Conservation (phyloP, 2,329 filamentous ascomycete genomes). For the Helminthosporium solani region DNA sequence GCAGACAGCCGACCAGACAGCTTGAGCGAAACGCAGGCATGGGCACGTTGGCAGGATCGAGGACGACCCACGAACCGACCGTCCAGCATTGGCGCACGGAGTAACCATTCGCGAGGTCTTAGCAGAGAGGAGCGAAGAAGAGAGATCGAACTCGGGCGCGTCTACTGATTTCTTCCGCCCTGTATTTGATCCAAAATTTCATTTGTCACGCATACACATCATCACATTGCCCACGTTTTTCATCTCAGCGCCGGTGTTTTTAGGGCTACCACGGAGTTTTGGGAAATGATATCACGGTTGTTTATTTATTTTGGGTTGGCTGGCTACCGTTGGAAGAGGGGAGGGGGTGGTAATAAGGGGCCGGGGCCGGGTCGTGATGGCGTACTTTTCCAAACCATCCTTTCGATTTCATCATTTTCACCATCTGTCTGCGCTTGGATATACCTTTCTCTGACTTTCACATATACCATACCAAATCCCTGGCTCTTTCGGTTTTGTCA, state of each 20-base stretch:
- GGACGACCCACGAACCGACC: slow-evolving; percentile 30
- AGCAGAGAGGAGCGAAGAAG: slow-evolving; percentile 43
- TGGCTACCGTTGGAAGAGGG: background rate
- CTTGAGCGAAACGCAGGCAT: slow-evolving; percentile 30
- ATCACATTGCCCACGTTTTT: background rate
- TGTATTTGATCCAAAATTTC: background rate
- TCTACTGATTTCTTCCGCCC: background rate
- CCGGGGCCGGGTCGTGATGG: background rate
- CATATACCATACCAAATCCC: too few species aligned
- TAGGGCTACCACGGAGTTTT: background rate
- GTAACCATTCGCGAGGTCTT: slow-evolving; percentile 32
- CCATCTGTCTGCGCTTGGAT: background rate
- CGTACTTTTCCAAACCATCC: too few species aligned
- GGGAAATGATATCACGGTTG: background rate
- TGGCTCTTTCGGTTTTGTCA: too few species aligned
- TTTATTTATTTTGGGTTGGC: background rate
- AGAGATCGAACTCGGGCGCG: slow-evolving; percentile 44
- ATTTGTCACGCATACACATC: background rate
- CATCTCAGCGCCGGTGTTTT: slow-evolving; percentile 11
- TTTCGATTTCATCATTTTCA: too few species aligned
- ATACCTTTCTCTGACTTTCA: too few species aligned
- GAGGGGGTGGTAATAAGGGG: background rate
- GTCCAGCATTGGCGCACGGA: slow-evolving; percentile 22
- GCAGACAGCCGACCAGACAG: slow-evolving; percentile 30
- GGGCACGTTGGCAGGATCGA: slow-evolving; percentile 33